phyloP scores from a whole-genome alignment of 1,284 basidiomycete genomes.

The Amylostereum areolatum region DNA sequence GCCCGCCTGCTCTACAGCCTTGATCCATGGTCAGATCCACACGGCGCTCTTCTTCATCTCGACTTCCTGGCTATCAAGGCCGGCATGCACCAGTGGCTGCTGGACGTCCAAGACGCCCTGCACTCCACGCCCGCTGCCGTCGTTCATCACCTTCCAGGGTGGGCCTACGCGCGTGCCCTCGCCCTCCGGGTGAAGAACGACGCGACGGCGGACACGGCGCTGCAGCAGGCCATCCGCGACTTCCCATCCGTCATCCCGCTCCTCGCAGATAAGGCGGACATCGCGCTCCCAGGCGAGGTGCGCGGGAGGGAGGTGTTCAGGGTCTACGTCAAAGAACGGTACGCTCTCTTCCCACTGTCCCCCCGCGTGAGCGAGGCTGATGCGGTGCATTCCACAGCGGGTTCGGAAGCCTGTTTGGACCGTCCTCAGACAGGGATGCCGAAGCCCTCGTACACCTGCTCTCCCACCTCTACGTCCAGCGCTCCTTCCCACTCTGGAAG shows the following conservation, averaged over 20 bases:
- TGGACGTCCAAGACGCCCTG: conserved; percentile 51
- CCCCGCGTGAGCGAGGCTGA: neutral
- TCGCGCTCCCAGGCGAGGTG: conserved; percentile 53
- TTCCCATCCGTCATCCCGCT: conserved; percentile 80
- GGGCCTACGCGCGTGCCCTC: conserved; percentile 74
- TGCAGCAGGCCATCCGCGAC: conserved; percentile 65
- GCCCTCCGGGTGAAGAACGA: conserved; percentile 59
- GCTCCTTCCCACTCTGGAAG: conserved; percentile 79
- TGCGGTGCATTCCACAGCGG: conserved; percentile 13
- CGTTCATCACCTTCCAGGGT: conserved; percentile 63
- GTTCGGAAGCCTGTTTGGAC: conserved; percentile 10
- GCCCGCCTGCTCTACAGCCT: conserved; percentile 75
- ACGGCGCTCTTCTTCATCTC: conserved; percentile 77
- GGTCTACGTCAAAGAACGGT: conserved; percentile 65
- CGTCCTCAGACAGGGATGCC: conserved; percentile 19
- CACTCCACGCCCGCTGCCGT: conserved; percentile 39
- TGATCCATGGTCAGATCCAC: conserved; percentile 81
- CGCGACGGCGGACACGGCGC: conserved; percentile 30
- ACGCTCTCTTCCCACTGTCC: conserved; percentile 15
- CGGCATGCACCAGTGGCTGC: conserved; percentile 74
- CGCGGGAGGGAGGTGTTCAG: conserved; percentile 58
- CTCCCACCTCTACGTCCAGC: conserved; percentile 80
- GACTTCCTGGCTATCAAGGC: conserved; percentile 82
- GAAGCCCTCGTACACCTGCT: conserved; percentile 59
- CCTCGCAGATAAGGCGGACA: conserved; percentile 79